Percentiles rank a stretch among this genome's conserved stretches.
phyloP scores from a whole-genome alignment of 164 flowering plant species.

The Vitis cinerea region DNA sequence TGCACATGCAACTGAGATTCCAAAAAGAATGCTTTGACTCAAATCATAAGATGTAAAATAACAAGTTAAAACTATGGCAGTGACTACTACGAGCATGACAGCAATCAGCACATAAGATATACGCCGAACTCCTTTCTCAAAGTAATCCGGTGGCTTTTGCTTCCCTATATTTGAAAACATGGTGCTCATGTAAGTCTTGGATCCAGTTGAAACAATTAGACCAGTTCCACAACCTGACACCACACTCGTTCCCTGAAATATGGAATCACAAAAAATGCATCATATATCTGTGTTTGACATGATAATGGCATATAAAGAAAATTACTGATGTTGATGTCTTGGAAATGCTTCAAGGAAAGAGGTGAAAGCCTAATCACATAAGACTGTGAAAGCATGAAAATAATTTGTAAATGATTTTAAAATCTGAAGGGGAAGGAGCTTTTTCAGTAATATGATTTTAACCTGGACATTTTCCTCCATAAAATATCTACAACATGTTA shows the following conservation, averaged over 20 bases:
- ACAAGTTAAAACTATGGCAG: slow-evolving; percentile 37
- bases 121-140: slow-evolving; percentile 51
- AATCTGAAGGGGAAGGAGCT: too few species aligned
- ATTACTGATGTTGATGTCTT: too few species aligned
- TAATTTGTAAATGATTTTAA: too few species aligned
- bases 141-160: slow-evolving; percentile 56
- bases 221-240: slow-evolving; percentile 74
- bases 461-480: not conserved
- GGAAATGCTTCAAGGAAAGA: too few species aligned
- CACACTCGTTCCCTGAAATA: slow-evolving; percentile 75
- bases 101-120: slow-evolving; percentile 57
- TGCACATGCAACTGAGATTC: slow-evolving; percentile 68
- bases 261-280: not conserved
- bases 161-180: slow-evolving; percentile 59
- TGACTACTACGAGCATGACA: slow-evolving; percentile 52
- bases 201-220: slow-evolving; percentile 76
- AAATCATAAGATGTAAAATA: slow-evolving; percentile 33
- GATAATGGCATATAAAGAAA: not conserved
- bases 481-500: not conserved
- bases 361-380: too few species aligned
- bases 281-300: not conserved
- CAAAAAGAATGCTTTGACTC: slow-evolving; percentile 53
- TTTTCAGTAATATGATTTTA: too few species aligned
- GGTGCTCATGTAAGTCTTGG: slow-evolving; percentile 77
- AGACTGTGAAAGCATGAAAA: too few species aligned